A percentile compares a stretch with the other conserved stretches of the same genome.
Conservation (phyloP, 495 filamentous ascomycete species). For the Aspergillus avenaceus region DNA sequence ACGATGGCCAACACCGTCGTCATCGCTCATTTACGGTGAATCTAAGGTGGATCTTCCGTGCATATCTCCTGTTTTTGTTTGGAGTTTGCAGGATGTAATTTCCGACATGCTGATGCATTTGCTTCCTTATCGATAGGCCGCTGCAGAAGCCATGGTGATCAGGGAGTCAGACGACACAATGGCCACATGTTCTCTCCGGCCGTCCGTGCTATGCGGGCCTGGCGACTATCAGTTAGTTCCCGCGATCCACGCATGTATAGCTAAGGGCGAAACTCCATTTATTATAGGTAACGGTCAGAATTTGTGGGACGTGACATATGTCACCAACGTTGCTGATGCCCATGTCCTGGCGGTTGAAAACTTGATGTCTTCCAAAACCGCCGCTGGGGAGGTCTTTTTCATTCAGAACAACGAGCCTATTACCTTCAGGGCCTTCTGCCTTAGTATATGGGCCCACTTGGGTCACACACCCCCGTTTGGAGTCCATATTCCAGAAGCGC, state of each 20-base stretch:
- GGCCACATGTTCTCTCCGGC: conserved; percentile 52
- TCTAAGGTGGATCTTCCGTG: conserved; percentile 43
- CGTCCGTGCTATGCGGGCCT: conserved; percentile 54
- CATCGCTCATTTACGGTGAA: conserved; percentile 54
- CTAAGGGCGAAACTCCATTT: conserved; percentile 51
- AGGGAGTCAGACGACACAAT: conserved; percentile 39
- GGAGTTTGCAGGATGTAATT: conserved; percentile 1
- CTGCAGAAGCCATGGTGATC: conserved; percentile 55
- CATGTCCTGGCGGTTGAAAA: conserved; percentile 60
- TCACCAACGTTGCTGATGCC: conserved; percentile 57
- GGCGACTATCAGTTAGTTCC: conserved; percentile 52
- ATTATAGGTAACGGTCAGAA: conserved; percentile 55
- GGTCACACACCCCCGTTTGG: conserved; percentile 50
- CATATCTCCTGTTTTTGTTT: not conserved
- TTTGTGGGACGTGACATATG: conserved; percentile 59
- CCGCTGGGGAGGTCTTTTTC: conserved; percentile 59
- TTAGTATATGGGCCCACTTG: conserved; percentile 56
- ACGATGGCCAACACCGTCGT: conserved; percentile 41
- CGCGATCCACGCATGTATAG: conserved; percentile 53
- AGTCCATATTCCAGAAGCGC: conserved; percentile 44
- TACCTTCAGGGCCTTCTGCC: conserved; percentile 56
- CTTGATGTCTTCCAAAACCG: conserved; percentile 48
- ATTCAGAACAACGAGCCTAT: conserved; percentile 62
- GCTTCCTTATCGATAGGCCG: conserved; percentile 29
- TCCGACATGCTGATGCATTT: conserved; percentile 12